Conservation (phyloP, 306 rosid species). For the Acacia confusa region DNA sequence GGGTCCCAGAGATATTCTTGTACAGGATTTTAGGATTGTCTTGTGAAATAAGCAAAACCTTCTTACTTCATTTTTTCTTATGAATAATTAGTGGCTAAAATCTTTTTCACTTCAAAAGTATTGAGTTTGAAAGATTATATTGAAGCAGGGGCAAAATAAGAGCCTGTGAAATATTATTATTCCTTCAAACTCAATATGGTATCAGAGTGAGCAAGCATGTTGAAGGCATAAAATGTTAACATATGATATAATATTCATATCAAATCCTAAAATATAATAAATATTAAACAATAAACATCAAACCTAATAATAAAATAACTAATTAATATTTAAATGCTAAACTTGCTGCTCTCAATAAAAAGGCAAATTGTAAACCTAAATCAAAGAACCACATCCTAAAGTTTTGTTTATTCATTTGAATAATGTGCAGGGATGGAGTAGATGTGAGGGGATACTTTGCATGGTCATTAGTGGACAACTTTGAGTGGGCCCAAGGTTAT, state of each 20-base stretch:
- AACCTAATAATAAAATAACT: too few species aligned
- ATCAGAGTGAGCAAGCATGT: too few species aligned
- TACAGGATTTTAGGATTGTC: neutral
- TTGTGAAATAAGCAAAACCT: neutral
- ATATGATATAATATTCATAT: too few species aligned
- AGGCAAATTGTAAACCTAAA: conserved; percentile 9
- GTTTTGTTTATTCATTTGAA: conserved; percentile 20
- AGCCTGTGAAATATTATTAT: too few species aligned
- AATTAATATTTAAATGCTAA: too few species aligned
- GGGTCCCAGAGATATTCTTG: neutral
- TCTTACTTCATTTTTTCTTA: neutral
- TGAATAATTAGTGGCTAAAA: neutral
- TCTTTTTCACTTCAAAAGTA: conserved; percentile 1
- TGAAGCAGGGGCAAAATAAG: too few species aligned
- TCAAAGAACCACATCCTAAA: neutral
- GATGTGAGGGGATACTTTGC: conserved; percentile 92
- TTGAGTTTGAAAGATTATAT: too few species aligned
- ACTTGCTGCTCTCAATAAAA: too few species aligned
- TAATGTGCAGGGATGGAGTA: conserved; percentile 75
- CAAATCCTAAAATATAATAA: too few species aligned
- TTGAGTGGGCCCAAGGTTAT: conserved; percentile 95
- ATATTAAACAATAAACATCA: too few species aligned
- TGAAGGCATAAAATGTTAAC: too few species aligned
- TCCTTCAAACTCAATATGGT: too few species aligned
- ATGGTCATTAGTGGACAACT: conserved; percentile 91